Base-by-base conservation (phyloP, 805 yeast species). In the Candida boleticola region DNA sequence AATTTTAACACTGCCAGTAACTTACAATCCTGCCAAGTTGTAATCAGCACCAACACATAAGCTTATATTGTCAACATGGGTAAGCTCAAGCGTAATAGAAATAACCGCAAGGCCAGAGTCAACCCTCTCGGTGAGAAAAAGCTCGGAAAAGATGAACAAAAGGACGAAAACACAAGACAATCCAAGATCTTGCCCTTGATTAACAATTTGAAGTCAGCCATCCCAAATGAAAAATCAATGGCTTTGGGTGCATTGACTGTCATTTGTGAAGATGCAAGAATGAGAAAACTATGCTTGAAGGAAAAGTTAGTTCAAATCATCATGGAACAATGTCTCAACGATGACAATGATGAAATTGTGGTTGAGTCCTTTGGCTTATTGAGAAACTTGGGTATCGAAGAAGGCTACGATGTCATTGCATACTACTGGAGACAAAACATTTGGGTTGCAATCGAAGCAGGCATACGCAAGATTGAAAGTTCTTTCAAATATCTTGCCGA, bases 281-380 rank as follows among this genome's bases (percentile, higher is more conserved):
- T 84, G 68, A 76, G 97, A 48, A 66, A 71, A 40, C 39, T 80
- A 43, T 68, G 89, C 17, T 63, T 90, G 47, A 85, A 84, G 55
- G 93, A 89, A 52, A 82, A 78, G 48, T 65, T 90, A 36, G 72
- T 90, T 9, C 79, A 79, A 31, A 72, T 77, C 2, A 57, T 89
- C 1, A 50, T 89, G 63, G 81, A 82, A 18, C 80, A 82, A 45
- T 71, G 82, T 23, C 61, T 90, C 18, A 77, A 76, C 35, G 96
- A 88, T 57, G 57, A 73, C 17, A 64, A 83, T 49, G 82, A 81
- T 42, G 96, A 89, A 50, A 79, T 88, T 35, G 83, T 86, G 16
- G 85, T 85, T 17, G 95, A 85, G 53, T 73, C 92, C 1, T 83
- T 80, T 52, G 97, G 96, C 1, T 67, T 92, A 19, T 65, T 93